Conservation (phyloP, 2,329 filamentous ascomycete genomes). For the Aspergillus sojae region DNA sequence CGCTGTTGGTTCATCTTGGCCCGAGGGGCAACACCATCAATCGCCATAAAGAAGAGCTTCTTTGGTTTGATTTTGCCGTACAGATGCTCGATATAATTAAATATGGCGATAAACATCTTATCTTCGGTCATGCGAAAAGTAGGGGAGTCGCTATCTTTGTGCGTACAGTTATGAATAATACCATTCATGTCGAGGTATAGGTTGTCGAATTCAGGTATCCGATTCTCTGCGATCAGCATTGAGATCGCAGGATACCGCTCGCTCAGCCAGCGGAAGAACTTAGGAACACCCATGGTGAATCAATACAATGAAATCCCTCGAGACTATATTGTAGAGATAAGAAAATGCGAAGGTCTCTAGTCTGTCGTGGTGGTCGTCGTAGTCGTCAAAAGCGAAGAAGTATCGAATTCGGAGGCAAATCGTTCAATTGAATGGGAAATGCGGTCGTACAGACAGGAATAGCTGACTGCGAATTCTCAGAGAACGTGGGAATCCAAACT, state of each 20-base stretch:
- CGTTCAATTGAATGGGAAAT: constrained; percentile 16
- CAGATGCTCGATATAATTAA: constrained; percentile 99
- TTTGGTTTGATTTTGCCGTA: constrained; percentile 99
- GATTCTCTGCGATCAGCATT: constrained; percentile 96
- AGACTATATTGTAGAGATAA: constrained; percentile 16
- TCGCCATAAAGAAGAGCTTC: constrained; percentile 99
- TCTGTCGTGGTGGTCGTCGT: constrained; percentile 23
- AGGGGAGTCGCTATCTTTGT: constrained; percentile 91
- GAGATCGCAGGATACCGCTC: constrained; percentile 99
- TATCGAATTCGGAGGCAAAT: constrained; percentile 23
- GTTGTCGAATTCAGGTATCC: constrained; percentile 98
- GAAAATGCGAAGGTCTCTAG: constrained; percentile 14
- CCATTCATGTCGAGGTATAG: constrained; percentile 93
- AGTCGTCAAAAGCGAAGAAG: constrained; percentile 25
- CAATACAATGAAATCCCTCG: constrained; percentile 8
- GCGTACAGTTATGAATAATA: constrained; percentile 99
- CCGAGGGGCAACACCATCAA: constrained; percentile 94
- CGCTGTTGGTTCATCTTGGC: constrained; percentile 99
- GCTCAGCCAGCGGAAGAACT: constrained; percentile 98
- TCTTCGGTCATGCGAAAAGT: constrained; percentile 94
- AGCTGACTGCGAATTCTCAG: constrained; percentile 24
- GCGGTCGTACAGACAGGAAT: constrained; percentile 18
- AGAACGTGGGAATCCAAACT: constrained; percentile 20
- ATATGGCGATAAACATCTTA: constrained; percentile 99
- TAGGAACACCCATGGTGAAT: constrained; percentile 68